Evolutionary conservation across 2,329 filamentous ascomycete genomes (phyloP).

Genomic region (Lachnum nothofagi): DNA sequence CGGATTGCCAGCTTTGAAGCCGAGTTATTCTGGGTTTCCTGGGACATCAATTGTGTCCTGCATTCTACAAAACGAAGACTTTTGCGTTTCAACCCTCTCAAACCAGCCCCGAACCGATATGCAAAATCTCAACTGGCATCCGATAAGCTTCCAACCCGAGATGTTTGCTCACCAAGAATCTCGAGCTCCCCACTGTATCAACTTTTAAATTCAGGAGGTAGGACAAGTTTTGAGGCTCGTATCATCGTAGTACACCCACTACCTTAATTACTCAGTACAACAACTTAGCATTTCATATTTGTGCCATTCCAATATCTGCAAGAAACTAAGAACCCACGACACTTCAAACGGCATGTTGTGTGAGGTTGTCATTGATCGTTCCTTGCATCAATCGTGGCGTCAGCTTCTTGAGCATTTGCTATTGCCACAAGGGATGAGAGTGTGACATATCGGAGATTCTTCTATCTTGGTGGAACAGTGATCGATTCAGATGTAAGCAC

Average conservation of each 20-base stretch:
- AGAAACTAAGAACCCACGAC: not conserved
- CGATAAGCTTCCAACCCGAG: not conserved
- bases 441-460: slow-evolving; percentile 19
- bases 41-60: slow-evolving; percentile 16
- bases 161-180: not conserved
- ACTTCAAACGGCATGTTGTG: slow-evolving; percentile 18
- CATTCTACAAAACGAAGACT: not conserved
- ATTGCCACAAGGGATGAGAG: slow-evolving; percentile 18
- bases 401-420: slow-evolving; percentile 15
- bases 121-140: too few species aligned
- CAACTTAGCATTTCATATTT: not conserved
- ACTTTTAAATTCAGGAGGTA: not conserved
- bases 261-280: not conserved
- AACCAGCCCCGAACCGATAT: too few species aligned
- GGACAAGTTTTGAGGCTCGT: slow-evolving; percentile 18
- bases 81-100: too few species aligned
- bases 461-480: slow-evolving; percentile 11
- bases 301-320: not conserved
- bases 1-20: slow-evolving; percentile 10
- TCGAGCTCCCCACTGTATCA: not conserved
- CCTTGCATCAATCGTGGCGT: slow-evolving; percentile 25
- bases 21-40: slow-evolving; percentile 17
- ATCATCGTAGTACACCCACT: slow-evolving; percentile 1
- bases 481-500: slow-evolving; percentile 3
- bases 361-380: slow-evolving; percentile 12